Base-by-base conservation (phyloP, 2,329 filamentous ascomycete genomes). In the Bipolaris oryzae region DNA sequence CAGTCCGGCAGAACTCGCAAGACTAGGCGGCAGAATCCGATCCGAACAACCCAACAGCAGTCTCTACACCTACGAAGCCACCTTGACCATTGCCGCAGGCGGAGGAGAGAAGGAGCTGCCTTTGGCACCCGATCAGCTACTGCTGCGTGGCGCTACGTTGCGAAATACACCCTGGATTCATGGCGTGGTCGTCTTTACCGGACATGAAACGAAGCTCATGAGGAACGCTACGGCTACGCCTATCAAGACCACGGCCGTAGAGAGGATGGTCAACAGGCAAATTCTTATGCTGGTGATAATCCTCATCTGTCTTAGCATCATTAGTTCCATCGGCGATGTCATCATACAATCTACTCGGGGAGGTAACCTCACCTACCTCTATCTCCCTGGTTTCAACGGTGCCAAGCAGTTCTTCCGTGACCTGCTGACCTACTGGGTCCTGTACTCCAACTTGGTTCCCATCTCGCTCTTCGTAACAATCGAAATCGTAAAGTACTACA, bases 31-130 rank as follows among this genome's bases (percentile, higher is more conserved):
- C 28, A 89, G 90, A 60, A 82, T 99, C 67, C 89, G 91, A 68
- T 98, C 94, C 1, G 95, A 99, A 78, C 95, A 98, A 75, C 95
- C 95, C 20, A 99, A 99, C 81, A 97, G 92, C 80, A 98, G 93
- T 77, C 81, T 99, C 34, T 99, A 99, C 77, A 99, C 95, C 0
- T 99, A 98, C 75, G 96, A 99, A 78, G 95, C 93, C 37, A 97
- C 94, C 1, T 76, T 99, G 75, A 98, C 93, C 0, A 90, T 98
- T 84, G 88, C 94, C 69, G 85, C 89, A 43, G 92, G 93, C 41
- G 93, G 93, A 16, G 92, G 92, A 34, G 95, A 99, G 77, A 96
- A 96, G 77, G 94, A 98, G 74, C 79, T 98, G 46, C 84, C 96
- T 1, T 78, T 99, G 52, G 90, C 90, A 63, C 95, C 95, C 0